Evolutionary conservation across 2,329 filamentous ascomycete species (phyloP).

Genomic region (Endoconidiophora polonica): DNA sequence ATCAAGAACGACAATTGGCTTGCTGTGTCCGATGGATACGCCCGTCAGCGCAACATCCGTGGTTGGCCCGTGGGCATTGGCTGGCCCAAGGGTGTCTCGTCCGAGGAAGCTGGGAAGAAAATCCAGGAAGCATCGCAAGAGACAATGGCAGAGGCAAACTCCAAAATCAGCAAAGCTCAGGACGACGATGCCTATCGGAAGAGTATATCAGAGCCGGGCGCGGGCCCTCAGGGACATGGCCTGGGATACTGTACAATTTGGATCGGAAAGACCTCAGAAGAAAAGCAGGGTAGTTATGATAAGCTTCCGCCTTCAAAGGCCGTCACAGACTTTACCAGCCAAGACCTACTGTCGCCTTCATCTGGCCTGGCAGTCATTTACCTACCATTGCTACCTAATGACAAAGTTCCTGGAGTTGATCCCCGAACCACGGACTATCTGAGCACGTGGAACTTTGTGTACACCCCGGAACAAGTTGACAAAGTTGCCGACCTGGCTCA

Average conservation of each 20-base stretch:
- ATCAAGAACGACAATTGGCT: constrained; percentile 94
- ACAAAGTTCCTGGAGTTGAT: constrained; percentile 63
- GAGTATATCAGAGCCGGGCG: background rate
- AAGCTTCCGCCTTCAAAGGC: constrained; percentile 35
- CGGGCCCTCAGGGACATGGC: constrained; percentile 26
- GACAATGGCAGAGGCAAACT: constrained; percentile 50
- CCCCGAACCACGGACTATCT: constrained; percentile 72
- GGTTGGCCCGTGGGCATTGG: constrained; percentile 93
- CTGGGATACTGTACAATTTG: constrained; percentile 88
- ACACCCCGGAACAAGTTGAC: constrained; percentile 80
- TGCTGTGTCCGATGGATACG: constrained; percentile 83
- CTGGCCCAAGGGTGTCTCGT: constrained; percentile 49
- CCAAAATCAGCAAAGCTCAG: constrained; percentile 42
- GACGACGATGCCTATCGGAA: constrained; percentile 14
- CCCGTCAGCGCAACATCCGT: constrained; percentile 72
- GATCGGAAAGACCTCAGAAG: constrained; percentile 73
- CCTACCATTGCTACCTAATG: constrained; percentile 74
- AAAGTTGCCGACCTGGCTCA: constrained; percentile 64
- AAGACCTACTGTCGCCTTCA: constrained; percentile 44
- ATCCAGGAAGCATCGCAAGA: constrained; percentile 41
- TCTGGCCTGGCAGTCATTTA: constrained; percentile 84
- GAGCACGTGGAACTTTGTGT: constrained; percentile 96
- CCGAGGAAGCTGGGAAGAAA: constrained; percentile 23
- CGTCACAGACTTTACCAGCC: constrained; percentile 46
- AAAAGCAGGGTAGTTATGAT: constrained; percentile 26